These are phyloP conservation scores for Acanthamoeba royreba DNA, from an alignment of 208 protist genomes.

Conservation along the genomic window DNA sequence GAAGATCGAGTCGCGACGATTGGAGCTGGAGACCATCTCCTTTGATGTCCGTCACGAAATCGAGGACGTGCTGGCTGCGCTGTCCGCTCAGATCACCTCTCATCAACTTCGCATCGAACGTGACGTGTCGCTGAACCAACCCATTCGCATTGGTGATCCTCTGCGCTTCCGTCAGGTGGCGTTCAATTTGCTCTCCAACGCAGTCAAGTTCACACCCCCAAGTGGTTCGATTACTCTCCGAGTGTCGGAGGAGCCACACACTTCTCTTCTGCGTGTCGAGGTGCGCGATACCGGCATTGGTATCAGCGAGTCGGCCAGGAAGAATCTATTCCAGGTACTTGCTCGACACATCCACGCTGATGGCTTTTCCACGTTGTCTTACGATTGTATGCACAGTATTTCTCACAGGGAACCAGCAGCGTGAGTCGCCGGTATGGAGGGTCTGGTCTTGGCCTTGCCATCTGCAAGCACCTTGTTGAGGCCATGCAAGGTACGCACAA, in stretches of 20 bases:
- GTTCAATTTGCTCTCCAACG: not conserved
- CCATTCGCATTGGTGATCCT: slow-evolving; percentile 31
- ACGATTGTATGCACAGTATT: no score
- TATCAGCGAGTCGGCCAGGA: slow-evolving; percentile 4
- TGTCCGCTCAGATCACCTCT: not conserved
- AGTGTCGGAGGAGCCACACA: not conserved
- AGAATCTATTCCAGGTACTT: slow-evolving; percentile 39
- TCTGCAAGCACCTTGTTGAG: slow-evolving; percentile 40
- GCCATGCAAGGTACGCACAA: slow-evolving; percentile 40
- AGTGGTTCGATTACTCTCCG: not conserved
- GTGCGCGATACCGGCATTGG: slow-evolving; percentile 61
- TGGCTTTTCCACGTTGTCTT: no score
- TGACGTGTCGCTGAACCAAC: not conserved
- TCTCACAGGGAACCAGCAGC: no score
- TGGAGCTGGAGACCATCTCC: not conserved
- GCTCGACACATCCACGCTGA: no score
- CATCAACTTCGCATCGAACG: not conserved
- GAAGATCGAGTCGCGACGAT: not conserved
- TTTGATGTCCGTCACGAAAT: not conserved
- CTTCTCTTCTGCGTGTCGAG: not conserved
- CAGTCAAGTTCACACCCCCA: not conserved
- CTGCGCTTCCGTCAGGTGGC: not conserved
- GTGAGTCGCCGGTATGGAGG: slow-evolving; percentile 46
- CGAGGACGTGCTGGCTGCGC: not conserved
- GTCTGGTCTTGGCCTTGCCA: not conserved